Conservation (phyloP, 1,139 yeast species). For the Hyphopichia khmerensis region DNA sequence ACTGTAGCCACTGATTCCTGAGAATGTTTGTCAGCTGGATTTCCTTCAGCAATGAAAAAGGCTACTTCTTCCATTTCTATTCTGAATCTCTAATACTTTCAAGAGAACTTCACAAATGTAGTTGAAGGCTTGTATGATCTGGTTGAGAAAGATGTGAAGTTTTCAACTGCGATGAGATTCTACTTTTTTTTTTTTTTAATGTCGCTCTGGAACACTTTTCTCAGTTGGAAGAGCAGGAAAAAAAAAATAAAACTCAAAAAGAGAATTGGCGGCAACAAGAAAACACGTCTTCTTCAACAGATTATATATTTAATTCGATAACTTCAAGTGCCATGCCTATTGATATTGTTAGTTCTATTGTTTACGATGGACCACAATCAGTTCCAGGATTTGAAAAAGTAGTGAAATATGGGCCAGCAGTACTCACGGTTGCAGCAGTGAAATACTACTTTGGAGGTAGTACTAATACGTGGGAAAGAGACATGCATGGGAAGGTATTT, state of each 20-base stretch:
- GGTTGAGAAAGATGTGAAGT: neutral
- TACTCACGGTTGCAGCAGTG: constrained; percentile 43
- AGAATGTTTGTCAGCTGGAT: constrained; percentile 44
- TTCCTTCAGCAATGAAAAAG: constrained; percentile 54
- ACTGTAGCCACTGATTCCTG: constrained; percentile 50
- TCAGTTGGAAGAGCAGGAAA: too few relatives aligned
- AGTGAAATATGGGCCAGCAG: constrained; percentile 52
- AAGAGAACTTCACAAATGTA: neutral
- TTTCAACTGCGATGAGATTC: too few relatives aligned
- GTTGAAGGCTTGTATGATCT: too few relatives aligned
- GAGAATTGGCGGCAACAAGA: neutral
- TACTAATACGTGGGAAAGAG: constrained; percentile 85
- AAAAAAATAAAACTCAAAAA: too few relatives aligned
- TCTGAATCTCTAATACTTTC: too few relatives aligned
- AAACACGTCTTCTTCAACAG: neutral
- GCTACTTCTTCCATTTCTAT: constrained; percentile 58
- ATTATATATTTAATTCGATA: neutral
- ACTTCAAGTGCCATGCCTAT: too few relatives aligned
- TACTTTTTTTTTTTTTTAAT: too few relatives aligned
- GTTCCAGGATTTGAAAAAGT: constrained; percentile 73
- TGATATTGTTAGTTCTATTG: constrained; percentile 64
- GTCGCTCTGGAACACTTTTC: neutral
- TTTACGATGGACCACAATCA: constrained; percentile 68
- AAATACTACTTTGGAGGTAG: constrained; percentile 80
- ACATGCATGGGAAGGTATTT: constrained; percentile 86